phyloP scores from a whole-genome alignment of 352 stramenopile species.

The Globisporangium carolinianum region DNA sequence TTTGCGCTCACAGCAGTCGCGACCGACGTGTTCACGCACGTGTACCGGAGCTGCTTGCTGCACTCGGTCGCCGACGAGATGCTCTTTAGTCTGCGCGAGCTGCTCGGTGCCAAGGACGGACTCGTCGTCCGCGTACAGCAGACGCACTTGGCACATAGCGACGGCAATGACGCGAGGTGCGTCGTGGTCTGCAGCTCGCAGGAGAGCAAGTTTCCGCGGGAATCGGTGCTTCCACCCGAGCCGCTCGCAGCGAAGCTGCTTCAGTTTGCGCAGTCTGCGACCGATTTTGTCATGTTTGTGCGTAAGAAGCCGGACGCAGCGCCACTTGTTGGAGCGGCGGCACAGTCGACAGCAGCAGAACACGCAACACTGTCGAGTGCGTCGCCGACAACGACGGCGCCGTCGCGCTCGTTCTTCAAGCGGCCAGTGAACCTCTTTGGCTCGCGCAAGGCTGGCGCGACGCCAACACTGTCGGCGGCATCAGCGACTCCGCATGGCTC shows the following conservation, averaged over 20 bases:
- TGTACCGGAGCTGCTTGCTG: conserved; percentile 49
- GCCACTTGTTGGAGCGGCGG: not conserved
- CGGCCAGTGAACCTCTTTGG: conserved; percentile 19
- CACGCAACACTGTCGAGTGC: too few relatives aligned
- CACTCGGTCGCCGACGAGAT: conserved; percentile 38
- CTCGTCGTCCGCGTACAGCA: conserved; percentile 25
- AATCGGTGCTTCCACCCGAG: conserved; percentile 9
- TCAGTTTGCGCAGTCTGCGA: conserved; percentile 21
- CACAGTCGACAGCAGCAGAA: not conserved
- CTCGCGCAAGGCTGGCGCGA: conserved; percentile 11
- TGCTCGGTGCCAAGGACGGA: conserved; percentile 32
- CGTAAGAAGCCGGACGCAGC: conserved; percentile 11
- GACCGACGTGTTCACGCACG: conserved; percentile 36
- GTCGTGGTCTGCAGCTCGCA: conserved; percentile 25
- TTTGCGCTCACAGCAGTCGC: conserved; percentile 41
- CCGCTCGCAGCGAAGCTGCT: conserved; percentile 26
- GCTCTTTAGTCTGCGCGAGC: conserved; percentile 38
- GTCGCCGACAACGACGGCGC: not conserved
- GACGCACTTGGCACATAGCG: not conserved
- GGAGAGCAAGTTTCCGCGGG: conserved; percentile 17
- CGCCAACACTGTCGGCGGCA: not conserved
- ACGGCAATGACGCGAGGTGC: not conserved
- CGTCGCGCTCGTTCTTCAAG: conserved; percentile 20
- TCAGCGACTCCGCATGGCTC: not conserved
- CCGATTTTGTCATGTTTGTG: conserved; percentile 9